Evolutionary conservation across 257 asterid genomes (phyloP).

Genomic region (Solanum rostratum): DNA sequence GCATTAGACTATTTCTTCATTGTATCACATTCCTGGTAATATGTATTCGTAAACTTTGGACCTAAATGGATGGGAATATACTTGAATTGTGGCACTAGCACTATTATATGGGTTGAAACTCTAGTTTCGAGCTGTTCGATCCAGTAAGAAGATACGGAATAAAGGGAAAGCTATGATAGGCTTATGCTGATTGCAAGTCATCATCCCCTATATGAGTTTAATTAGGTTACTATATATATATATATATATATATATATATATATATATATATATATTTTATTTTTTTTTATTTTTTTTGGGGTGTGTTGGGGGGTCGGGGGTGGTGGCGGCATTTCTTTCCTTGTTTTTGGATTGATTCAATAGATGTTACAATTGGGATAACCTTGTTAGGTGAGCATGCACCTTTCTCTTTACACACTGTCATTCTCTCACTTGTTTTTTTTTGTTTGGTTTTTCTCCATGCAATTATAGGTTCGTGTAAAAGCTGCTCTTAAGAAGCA

Average conservation of each 20-base stretch:
- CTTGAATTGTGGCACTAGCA: background rate
- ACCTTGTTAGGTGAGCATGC: background rate
- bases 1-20: background rate
- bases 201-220: background rate
- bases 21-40: background rate
- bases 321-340: too few species aligned
- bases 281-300: background rate
- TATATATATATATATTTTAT: too few species aligned
- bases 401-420: background rate
- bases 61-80: background rate
- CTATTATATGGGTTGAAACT: background rate
- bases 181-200: background rate
- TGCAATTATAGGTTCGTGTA: slow-evolving; percentile 51
- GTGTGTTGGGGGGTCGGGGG: too few species aligned
- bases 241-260: too few species aligned
- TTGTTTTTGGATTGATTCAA: background rate
- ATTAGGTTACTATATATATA: background rate
- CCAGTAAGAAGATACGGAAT: background rate
- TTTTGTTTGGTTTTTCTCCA: background rate
- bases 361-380: background rate
- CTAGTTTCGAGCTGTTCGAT: background rate
- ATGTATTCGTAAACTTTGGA: background rate
- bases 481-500: slow-evolving; percentile 85
- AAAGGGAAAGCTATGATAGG: background rate
- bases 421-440: background rate